phyloP scores from a whole-genome alignment of 257 asterid species.

The Phtheirospermum japonicum region DNA sequence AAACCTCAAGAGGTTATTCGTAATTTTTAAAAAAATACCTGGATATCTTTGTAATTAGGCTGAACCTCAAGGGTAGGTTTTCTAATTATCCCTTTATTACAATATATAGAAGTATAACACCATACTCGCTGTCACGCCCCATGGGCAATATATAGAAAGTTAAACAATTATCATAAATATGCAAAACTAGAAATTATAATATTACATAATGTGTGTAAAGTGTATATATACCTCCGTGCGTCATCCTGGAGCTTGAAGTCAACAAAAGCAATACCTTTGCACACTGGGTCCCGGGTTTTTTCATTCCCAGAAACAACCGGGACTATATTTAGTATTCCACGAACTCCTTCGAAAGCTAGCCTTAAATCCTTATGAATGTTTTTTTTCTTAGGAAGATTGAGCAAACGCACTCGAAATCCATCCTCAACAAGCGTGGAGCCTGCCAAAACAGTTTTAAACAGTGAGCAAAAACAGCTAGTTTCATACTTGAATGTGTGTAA shows the following conservation, averaged over 20 bases:
- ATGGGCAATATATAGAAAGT: too few relatives aligned
- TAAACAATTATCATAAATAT: background rate
- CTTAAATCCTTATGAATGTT: slow-evolving; percentile 74
- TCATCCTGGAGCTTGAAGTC: slow-evolving; percentile 61
- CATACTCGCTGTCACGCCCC: too few relatives aligned
- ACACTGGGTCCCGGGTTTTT: slow-evolving; percentile 87
- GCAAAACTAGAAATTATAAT: background rate
- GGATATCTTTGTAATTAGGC: background rate
- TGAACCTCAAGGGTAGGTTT: background rate
- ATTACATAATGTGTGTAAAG: background rate
- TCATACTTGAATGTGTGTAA: too few relatives aligned
- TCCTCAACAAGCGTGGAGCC: slow-evolving; percentile 34
- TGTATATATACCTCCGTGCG: slow-evolving; percentile 52
- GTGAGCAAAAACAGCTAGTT: too few relatives aligned
- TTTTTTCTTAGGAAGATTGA: slow-evolving; percentile 92
- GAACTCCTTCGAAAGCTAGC: slow-evolving; percentile 62
- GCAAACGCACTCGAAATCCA: slow-evolving; percentile 68
- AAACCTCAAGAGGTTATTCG: background rate
- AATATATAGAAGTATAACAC: too few relatives aligned
- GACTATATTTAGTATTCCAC: slow-evolving; percentile 61
- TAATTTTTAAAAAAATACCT: too few relatives aligned
- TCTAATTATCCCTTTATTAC: too few relatives aligned
- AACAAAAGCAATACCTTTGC: slow-evolving; percentile 83
- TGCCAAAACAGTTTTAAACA: slow-evolving; percentile 25
- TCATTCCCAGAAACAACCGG: slow-evolving; percentile 84